phyloP scores from a whole-genome alignment of 768 basidiomycete genomes.

The Termitomyces sp. region DNA sequence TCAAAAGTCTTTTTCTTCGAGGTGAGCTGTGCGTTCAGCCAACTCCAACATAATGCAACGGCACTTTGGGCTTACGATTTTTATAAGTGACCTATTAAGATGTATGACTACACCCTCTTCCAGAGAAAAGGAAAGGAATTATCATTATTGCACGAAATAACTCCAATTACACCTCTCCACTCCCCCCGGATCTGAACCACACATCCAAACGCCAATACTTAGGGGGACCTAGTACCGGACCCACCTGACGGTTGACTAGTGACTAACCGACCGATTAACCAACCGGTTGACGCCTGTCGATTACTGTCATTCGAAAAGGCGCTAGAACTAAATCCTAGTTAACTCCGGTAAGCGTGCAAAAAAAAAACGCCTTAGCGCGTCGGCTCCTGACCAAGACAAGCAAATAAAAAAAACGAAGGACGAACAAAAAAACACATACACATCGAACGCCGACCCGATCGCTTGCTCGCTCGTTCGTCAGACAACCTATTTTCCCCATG shows the following conservation, averaged over 20 bases:
- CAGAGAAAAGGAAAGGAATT: not conserved
- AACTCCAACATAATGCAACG: not conserved
- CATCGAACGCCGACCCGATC: not conserved
- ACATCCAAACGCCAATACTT: not conserved
- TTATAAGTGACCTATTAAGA: not conserved
- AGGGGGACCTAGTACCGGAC: not conserved
- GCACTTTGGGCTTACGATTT: not conserved
- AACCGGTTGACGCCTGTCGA: not conserved
- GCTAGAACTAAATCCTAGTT: not conserved
- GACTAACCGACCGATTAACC: not conserved
- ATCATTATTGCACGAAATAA: not conserved
- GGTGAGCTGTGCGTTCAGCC: not conserved
- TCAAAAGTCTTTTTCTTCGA: not conserved
- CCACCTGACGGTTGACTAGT: not conserved
- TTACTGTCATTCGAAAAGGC: not conserved
- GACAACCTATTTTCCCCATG: not conserved
- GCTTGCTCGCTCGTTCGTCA: not conserved
- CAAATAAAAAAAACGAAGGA: not conserved
- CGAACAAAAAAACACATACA: not conserved
- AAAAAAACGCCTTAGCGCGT: not conserved
- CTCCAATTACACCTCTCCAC: not conserved
- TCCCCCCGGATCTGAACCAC: not conserved
- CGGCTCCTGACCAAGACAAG: not conserved
- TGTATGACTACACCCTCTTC: not conserved
- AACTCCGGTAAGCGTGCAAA: not conserved